Evolutionary conservation across 2,329 filamentous ascomycete genomes (phyloP).

Genomic region (Aspergillus quadrilineatus): DNA sequence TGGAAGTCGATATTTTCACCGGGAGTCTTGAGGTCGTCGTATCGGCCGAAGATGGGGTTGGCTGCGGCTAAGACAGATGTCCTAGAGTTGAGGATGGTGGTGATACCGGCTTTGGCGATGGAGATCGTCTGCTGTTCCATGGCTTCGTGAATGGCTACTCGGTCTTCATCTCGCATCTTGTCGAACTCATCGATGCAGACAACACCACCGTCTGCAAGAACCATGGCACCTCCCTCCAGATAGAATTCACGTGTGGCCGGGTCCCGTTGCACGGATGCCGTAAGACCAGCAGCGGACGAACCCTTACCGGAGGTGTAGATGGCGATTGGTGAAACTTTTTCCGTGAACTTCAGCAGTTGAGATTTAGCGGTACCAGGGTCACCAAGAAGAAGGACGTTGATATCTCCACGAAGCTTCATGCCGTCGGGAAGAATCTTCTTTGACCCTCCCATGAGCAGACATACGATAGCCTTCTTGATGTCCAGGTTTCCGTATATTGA

Average conservation of each 20-base stretch:
- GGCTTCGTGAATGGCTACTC: constrained; percentile 97
- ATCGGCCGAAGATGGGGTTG: constrained; percentile 95
- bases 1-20: constrained; percentile 99
- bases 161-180: constrained; percentile 98
- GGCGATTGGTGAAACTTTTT: constrained; percentile 92
- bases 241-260: constrained; percentile 93
- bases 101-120: constrained; percentile 97
- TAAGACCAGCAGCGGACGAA: constrained; percentile 94
- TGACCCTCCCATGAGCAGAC: constrained; percentile 86
- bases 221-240: constrained; percentile 97
- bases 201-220: constrained; percentile 91
- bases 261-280: constrained; percentile 93
- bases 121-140: constrained; percentile 99
- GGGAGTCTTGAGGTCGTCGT: constrained; percentile 95
- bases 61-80: constrained; percentile 94
- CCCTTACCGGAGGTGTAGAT: constrained; percentile 99
- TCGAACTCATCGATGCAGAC: constrained; percentile 99
- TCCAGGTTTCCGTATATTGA: constrained; percentile 95
- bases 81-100: constrained; percentile 92
- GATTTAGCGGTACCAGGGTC: constrained; percentile 98
- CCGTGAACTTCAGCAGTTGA: constrained; percentile 93
- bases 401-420: constrained; percentile 96
- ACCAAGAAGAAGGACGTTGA: constrained; percentile 94
- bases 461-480: constrained; percentile 97
- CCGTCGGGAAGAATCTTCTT: constrained; percentile 98